These are phyloP conservation scores for Acer saccharum DNA, from an alignment of 345 rosid genomes.

Conservation along the genomic window DNA sequence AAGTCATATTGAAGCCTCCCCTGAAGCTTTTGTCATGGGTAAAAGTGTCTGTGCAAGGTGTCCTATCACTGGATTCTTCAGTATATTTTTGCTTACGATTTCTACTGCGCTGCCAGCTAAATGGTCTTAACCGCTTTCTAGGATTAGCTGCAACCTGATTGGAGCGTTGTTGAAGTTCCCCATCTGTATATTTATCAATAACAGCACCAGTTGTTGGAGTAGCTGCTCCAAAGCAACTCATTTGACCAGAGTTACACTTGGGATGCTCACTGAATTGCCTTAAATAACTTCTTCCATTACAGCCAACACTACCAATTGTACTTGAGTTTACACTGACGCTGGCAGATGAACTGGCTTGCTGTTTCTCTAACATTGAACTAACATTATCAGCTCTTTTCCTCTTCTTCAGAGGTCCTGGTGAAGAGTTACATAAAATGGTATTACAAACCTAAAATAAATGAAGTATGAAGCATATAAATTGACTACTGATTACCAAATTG, in stretches of 20 bases:
- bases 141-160: constrained; percentile 10
- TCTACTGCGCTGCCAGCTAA: constrained; percentile 42
- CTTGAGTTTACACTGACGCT: not conserved
- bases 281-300: not conserved
- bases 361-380: constrained; percentile 21
- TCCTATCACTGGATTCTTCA: constrained; percentile 19
- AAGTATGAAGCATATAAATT: not conserved
- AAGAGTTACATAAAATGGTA: not conserved
- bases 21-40: not conserved
- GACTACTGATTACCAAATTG: constrained; percentile 25
- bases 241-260: not conserved
- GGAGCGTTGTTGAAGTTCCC: constrained; percentile 15
- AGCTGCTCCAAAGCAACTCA: not conserved
- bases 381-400: constrained; percentile 25
- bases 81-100: constrained; percentile 21
- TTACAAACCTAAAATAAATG: not conserved
- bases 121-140: constrained; percentile 36
- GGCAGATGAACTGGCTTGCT: constrained; percentile 20
- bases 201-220: constrained; percentile 1
- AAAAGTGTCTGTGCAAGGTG: not conserved
- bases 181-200: constrained; percentile 6
- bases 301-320: constrained; percentile 17
- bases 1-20: constrained; percentile 14
- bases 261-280: not conserved
- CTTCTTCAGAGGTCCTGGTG: constrained; percentile 41